These are phyloP conservation scores for Tolypocladium tundrense DNA, from an alignment of 2,329 filamentous ascomycete species.

Conservation along the genomic window DNA sequence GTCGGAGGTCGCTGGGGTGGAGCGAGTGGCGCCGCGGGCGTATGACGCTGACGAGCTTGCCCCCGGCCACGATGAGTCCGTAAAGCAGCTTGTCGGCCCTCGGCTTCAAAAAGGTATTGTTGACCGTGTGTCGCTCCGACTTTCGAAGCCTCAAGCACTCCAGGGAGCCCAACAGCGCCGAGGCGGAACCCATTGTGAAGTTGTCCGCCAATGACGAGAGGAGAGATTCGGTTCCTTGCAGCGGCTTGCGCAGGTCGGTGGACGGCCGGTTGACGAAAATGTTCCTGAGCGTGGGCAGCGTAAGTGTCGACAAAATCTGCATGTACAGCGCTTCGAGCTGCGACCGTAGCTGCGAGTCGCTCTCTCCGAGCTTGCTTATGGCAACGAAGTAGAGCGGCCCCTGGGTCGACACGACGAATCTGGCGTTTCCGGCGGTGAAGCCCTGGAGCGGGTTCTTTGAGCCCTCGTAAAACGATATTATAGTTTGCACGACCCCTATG, in stretches of 20 bases:
- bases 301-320: conserved; percentile 94
- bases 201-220: conserved; percentile 88
- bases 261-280: conserved; percentile 87
- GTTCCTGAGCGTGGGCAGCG: conserved; percentile 72
- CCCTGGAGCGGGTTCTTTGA: conserved; percentile 66
- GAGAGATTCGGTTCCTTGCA: conserved; percentile 84
- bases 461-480: conserved; percentile 92
- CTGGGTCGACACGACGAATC: conserved; percentile 77
- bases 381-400: conserved; percentile 88
- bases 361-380: conserved; percentile 87
- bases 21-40: conserved; percentile 89
- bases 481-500: conserved; percentile 91
- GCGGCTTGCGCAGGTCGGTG: conserved; percentile 80
- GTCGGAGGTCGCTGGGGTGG: conserved; percentile 87
- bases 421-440: conserved; percentile 77
- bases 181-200: conserved; percentile 87
- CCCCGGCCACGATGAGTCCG: conserved; percentile 85
- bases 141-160: conserved; percentile 92
- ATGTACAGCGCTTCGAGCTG: conserved; percentile 95
- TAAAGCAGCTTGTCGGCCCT: conserved; percentile 75
- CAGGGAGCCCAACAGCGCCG: conserved; percentile 75
- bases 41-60: conserved; percentile 87
- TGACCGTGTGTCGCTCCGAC: conserved; percentile 74
- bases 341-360: conserved; percentile 72
- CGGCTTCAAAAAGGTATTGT: conserved; percentile 73